phyloP scores from a whole-genome alignment of 2,329 filamentous ascomycete species.

The Reticulascus tulasneorum region DNA sequence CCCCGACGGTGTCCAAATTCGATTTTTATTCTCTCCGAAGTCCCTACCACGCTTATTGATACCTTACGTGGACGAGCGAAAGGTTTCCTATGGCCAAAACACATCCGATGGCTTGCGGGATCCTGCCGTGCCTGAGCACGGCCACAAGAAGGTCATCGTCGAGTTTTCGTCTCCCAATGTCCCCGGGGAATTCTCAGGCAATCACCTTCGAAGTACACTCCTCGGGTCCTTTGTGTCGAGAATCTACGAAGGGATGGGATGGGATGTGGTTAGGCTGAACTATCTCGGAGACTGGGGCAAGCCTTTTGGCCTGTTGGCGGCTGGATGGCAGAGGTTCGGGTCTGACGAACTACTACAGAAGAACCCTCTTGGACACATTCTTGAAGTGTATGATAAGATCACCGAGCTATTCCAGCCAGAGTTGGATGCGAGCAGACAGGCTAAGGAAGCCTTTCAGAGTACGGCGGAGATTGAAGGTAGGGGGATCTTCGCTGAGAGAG shows the following conservation, averaged over 20 bases:
- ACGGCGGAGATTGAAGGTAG: slow-evolving; percentile 38
- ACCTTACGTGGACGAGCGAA: slow-evolving; percentile 54
- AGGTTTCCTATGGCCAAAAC: slow-evolving; percentile 56
- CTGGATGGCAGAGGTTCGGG: slow-evolving; percentile 66
- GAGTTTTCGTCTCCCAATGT: slow-evolving; percentile 77
- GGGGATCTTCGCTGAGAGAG: slow-evolving; percentile 45
- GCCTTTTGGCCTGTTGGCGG: slow-evolving; percentile 63
- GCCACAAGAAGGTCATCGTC: slow-evolving; percentile 52
- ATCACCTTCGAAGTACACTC: slow-evolving; percentile 72
- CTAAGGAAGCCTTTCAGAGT: slow-evolving; percentile 41
- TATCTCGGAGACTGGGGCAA: slow-evolving; percentile 80
- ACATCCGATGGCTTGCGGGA: slow-evolving; percentile 55
- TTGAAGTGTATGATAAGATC: slow-evolving; percentile 69
- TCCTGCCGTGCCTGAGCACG: slow-evolving; percentile 26
- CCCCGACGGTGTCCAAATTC: slow-evolving; percentile 55
- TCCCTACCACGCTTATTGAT: slow-evolving; percentile 54
- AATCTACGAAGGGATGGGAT: slow-evolving; percentile 63
- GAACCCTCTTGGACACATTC: slow-evolving; percentile 69
- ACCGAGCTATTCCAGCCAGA: slow-evolving; percentile 59
- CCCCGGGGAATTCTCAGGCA: slow-evolving; percentile 71
- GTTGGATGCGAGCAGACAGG: slow-evolving; percentile 52
- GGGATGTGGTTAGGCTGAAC: slow-evolving; percentile 69
- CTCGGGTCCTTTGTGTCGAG: slow-evolving; percentile 71
- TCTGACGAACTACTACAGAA: slow-evolving; percentile 58
- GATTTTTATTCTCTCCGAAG: slow-evolving; percentile 61